Conservation (phyloP, 495 filamentous ascomycete species). For the Aspergillus campestris region DNA sequence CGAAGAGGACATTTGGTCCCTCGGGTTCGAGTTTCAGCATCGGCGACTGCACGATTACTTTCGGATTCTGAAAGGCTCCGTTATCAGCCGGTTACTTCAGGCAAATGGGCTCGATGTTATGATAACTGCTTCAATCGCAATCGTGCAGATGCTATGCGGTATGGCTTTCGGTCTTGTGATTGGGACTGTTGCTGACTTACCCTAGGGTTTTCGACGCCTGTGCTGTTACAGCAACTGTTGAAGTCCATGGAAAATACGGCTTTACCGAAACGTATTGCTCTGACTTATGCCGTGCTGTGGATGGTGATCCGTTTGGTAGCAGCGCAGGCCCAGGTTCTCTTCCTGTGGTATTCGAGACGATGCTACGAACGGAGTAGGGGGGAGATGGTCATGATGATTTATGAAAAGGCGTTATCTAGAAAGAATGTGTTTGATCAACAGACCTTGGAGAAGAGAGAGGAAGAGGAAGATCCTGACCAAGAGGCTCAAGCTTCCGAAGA, state of each 20-base stretch:
- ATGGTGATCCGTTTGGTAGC: conserved; percentile 51
- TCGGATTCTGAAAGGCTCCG: conserved; percentile 60
- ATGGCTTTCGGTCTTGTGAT: conserved; percentile 2
- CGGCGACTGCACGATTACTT: conserved; percentile 60
- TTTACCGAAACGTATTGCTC: conserved; percentile 42
- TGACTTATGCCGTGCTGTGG: conserved; percentile 58
- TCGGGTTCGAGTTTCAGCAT: conserved; percentile 72
- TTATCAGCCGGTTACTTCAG: conserved; percentile 55
- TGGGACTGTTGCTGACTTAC: conserved; percentile 4
- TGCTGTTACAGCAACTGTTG: conserved; percentile 65
- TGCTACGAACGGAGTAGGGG: conserved; percentile 72
- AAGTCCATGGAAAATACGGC: conserved; percentile 51
- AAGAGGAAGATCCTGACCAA: neutral
- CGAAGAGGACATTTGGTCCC: conserved; percentile 69
- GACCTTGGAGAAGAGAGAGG: conserved; percentile 9
- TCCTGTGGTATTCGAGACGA: conserved; percentile 65
- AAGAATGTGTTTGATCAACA: conserved; percentile 55
- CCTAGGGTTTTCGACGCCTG: conserved; percentile 49
- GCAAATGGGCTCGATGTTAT: conserved; percentile 71
- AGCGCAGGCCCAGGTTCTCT: conserved; percentile 59
- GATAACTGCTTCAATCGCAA: conserved; percentile 51
- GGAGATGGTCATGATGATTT: conserved; percentile 82
- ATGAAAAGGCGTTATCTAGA: conserved; percentile 70
- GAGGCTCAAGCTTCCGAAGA: neutral
- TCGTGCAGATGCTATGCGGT: conserved; percentile 55